A percentile compares a stretch with the other conserved stretches of the same genome.
Conservation (phyloP, 2,329 filamentous ascomycete species). For the Sphaerostilbella broomeana region DNA sequence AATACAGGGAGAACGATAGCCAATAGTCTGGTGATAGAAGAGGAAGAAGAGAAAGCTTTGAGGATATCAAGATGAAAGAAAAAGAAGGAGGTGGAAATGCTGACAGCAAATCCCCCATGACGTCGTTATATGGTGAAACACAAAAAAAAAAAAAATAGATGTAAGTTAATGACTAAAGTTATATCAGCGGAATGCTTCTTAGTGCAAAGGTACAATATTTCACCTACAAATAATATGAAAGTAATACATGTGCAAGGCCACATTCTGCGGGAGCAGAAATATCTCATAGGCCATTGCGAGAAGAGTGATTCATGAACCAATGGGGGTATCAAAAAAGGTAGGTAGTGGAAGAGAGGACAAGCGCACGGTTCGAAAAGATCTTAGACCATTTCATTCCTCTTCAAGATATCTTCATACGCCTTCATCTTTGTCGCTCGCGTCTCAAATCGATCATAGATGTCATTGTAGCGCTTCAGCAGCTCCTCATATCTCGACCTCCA, state of each 20-base stretch:
- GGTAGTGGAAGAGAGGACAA: neutral
- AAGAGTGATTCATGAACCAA: neutral
- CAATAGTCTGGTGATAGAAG: too few species aligned
- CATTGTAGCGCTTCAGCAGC: constrained; percentile 22
- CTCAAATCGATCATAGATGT: constrained; percentile 24
- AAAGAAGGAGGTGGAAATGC: too few species aligned
- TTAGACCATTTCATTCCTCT: constrained; percentile 25
- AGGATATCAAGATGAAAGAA: too few species aligned
- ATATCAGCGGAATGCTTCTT: too few species aligned
- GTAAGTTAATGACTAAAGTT: too few species aligned
- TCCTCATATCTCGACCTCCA: constrained; percentile 27
- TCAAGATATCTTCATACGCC: constrained; percentile 30
- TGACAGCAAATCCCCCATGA: too few species aligned
- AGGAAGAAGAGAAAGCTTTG: too few species aligned
- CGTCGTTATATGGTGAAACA: too few species aligned
- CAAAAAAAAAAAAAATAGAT: too few species aligned
- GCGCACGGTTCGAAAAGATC: neutral
- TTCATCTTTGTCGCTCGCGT: constrained; percentile 27
- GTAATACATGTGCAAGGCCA: neutral
- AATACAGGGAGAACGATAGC: too few species aligned
- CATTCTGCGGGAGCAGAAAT: neutral
- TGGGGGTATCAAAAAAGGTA: neutral
- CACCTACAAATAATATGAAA: too few species aligned
- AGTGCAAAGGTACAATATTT: too few species aligned
- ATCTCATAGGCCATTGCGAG: neutral